These are phyloP conservation scores for Diplodia corticola DNA, from an alignment of 2,329 filamentous ascomycete species.

Conservation along the genomic window DNA sequence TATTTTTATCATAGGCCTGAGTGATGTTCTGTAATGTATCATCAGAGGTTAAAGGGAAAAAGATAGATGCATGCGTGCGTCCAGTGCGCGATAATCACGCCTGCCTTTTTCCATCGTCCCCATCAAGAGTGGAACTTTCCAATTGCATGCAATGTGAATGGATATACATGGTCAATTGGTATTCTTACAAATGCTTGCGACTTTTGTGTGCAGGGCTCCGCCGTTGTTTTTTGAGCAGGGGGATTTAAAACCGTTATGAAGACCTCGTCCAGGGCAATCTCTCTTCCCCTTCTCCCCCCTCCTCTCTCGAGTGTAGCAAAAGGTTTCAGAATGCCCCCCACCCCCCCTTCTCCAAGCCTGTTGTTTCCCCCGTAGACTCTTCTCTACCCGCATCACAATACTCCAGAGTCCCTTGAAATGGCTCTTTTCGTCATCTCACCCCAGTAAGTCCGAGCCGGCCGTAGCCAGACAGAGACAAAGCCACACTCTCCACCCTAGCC, in stretches of 20 bases:
- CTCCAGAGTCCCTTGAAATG: no score
- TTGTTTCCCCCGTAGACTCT: neutral
- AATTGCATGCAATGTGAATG: neutral
- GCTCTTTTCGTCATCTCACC: neutral
- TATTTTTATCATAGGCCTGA: conserved; percentile 8
- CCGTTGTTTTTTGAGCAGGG: neutral
- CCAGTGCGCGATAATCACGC: neutral
- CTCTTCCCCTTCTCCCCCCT: no score
- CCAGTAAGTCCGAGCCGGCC: neutral
- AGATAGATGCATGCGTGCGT: conserved; percentile 1
- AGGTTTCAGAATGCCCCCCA: neutral
- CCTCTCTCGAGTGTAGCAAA: neutral
- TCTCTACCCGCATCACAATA: neutral
- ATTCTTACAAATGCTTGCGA: conserved; percentile 1
- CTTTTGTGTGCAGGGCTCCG: neutral
- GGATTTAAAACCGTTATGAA: neutral
- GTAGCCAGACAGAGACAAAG: neutral
- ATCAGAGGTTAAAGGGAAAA: neutral
- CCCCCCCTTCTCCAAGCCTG: neutral
- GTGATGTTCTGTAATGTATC: neutral
- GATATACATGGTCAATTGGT: neutral
- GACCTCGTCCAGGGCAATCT: neutral
- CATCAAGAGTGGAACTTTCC: neutral
- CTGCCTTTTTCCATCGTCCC: neutral
- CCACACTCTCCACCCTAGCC: no score